A percentile compares a stretch with the other conserved stretches of the same genome.
phyloP scores from a whole-genome alignment of 2,329 filamentous ascomycete genomes.

The Exophiala dermatitidis region DNA sequence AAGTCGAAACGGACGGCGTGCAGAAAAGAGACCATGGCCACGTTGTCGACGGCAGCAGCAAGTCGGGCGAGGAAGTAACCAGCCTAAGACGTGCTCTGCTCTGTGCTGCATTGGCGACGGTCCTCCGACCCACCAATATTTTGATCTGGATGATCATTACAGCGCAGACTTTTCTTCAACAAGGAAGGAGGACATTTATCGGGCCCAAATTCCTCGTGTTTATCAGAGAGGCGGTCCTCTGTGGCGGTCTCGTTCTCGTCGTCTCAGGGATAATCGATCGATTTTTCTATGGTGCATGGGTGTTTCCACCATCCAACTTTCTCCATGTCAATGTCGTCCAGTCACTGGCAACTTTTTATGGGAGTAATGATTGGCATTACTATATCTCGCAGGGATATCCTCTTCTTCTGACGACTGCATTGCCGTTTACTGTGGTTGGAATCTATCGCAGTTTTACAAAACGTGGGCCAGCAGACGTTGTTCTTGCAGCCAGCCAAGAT shows the following conservation, averaged over 20 bases:
- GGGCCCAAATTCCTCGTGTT: conserved; percentile 34
- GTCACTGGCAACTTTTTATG: conserved; percentile 86
- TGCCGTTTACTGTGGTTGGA: conserved; percentile 67
- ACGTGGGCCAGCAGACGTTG: too few species aligned
- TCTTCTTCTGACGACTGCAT: conserved; percentile 70
- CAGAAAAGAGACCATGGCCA: conserved; percentile 39
- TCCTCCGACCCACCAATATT: conserved; percentile 82
- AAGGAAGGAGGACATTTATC: background rate
- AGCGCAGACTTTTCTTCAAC: conserved; percentile 10
- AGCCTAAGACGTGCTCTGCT: conserved; percentile 56
- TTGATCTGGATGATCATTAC: conserved; percentile 73
- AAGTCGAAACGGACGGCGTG: conserved; percentile 28
- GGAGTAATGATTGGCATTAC: conserved; percentile 83
- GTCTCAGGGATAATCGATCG: conserved; percentile 64
- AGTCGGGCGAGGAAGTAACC: conserved; percentile 23
- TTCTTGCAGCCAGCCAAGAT: too few species aligned
- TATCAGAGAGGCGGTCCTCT: conserved; percentile 57
- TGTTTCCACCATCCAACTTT: conserved; percentile 80
- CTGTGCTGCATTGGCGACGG: conserved; percentile 71
- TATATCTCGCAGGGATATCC: conserved; percentile 87
- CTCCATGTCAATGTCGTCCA: conserved; percentile 86
- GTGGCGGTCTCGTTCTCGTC: conserved; percentile 53
- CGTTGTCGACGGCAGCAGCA: too few species aligned
- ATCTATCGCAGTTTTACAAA: conserved; percentile 46
- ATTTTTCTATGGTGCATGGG: conserved; percentile 76